phyloP scores from a whole-genome alignment of 2,329 filamentous ascomycete species.

The Alternaria arbusti region DNA sequence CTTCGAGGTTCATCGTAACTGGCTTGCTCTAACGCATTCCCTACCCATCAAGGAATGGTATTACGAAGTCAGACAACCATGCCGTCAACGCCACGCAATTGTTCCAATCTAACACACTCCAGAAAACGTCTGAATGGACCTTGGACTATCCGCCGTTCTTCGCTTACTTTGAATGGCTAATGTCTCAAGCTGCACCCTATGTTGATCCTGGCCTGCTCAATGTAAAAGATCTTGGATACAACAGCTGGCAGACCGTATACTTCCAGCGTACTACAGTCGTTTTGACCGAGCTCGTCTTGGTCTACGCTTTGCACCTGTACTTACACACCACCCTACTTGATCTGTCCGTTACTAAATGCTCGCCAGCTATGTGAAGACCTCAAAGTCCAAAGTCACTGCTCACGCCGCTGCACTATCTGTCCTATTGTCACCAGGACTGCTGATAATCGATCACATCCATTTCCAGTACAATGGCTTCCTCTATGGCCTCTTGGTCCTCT shows the following conservation, averaged over 20 bases:
- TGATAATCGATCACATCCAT: conserved; percentile 98
- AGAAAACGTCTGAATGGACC: conserved; percentile 98
- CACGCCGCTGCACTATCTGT: conserved; percentile 89
- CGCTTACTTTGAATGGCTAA: conserved; percentile 91
- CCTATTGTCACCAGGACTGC: conserved; percentile 85
- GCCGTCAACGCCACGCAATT: neutral
- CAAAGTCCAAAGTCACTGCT: conserved; percentile 75
- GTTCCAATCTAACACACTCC: conserved; percentile 16
- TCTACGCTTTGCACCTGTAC: conserved; percentile 81
- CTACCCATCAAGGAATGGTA: conserved; percentile 91
- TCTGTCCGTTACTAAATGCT: conserved; percentile 15
- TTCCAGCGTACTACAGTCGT: conserved; percentile 94
- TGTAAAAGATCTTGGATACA: conserved; percentile 80
- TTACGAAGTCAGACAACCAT: conserved; percentile 67
- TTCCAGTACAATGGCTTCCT: conserved; percentile 99
- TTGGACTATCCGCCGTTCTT: conserved; percentile 99
- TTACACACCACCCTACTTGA: neutral
- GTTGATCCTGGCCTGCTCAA: conserved; percentile 82
- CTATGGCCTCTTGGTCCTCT: conserved; percentile 88
- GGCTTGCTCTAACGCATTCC: conserved; percentile 94
- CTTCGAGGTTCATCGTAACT: conserved; percentile 98
- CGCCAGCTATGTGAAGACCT: conserved; percentile 74
- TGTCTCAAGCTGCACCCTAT: conserved; percentile 80
- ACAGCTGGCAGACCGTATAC: conserved; percentile 91
- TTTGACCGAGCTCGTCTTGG: conserved; percentile 79